Percentiles rank a stretch among this genome's conserved stretches.
Evolutionary conservation across 345 rosid genomes (phyloP).

Genomic region (Geranium brycei): DNA sequence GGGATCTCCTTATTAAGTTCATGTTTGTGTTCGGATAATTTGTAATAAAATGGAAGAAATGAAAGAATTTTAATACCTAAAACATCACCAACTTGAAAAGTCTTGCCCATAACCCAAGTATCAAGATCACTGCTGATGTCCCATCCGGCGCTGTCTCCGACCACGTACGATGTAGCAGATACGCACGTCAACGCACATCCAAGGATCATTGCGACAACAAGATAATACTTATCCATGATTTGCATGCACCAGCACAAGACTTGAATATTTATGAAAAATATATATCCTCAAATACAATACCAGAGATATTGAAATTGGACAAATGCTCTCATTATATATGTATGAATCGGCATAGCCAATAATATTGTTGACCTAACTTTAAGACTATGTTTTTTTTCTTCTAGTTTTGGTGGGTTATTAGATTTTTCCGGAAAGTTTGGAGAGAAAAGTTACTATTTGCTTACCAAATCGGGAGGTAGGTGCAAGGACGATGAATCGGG

Average conservation of each 20-base stretch:
- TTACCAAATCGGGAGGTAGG: no score
- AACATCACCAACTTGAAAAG: slow-evolving; percentile 62
- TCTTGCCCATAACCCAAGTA: slow-evolving; percentile 56
- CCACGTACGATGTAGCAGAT: slow-evolving; percentile 43
- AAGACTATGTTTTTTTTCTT: background rate
- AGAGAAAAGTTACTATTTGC: no score
- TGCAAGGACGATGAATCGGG: no score
- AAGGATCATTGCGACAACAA: slow-evolving; percentile 12
- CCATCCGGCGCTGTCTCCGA: slow-evolving; percentile 88
- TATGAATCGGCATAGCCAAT: background rate
- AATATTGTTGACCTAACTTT: slow-evolving; percentile 30
- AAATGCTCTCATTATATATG: background rate
- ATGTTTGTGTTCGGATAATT: background rate
- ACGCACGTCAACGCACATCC: slow-evolving; percentile 21
- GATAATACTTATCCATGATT: slow-evolving; percentile 21
- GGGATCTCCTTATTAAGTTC: no score
- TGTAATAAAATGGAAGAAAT: background rate
- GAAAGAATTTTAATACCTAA: slow-evolving; percentile 29
- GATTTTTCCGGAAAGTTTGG: no score
- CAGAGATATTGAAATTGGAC: no score
- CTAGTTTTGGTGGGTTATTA: background rate
- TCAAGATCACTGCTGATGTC: slow-evolving; percentile 71
- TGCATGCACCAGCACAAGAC: no score
- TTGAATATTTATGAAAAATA: no score
- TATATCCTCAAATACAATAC: background rate